Percentiles rank a stretch among this genome's conserved stretches.
These are phyloP conservation scores for Zygotorulaspora danielsina DNA, from an alignment of 805 yeast species.

Conservation along the genomic window DNA sequence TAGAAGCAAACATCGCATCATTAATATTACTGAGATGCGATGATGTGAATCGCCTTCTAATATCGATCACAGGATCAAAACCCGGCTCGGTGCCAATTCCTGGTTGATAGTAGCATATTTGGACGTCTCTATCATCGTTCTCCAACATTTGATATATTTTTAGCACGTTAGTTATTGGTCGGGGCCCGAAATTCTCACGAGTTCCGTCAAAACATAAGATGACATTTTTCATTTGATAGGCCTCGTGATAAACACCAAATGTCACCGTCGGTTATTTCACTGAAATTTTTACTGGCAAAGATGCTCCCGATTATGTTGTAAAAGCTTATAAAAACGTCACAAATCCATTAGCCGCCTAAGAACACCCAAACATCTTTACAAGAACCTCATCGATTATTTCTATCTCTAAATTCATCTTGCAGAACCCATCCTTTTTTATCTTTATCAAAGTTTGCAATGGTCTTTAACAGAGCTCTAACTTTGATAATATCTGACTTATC, in stretches of 20 bases:
- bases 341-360: no score
- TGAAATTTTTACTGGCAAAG: no score
- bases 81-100: constrained; percentile 57
- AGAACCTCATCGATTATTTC: no score
- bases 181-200: constrained; percentile 51
- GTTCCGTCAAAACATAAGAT: constrained; percentile 64
- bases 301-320: no score
- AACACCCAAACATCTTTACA: no score
- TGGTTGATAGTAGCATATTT: constrained; percentile 62
- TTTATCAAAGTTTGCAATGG: constrained; percentile 66
- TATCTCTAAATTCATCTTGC: constrained; percentile 46
- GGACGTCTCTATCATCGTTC: constrained; percentile 39
- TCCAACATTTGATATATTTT: constrained; percentile 50
- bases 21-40: constrained; percentile 23
- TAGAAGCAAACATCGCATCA: constrained; percentile 50
- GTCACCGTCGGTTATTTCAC: no score
- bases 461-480: constrained; percentile 62
- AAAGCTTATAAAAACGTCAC: no score
- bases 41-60: constrained; percentile 17
- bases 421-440: constrained; percentile 58
- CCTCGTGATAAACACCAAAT: no score
- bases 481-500: constrained; percentile 54
- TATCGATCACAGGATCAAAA: constrained; percentile 34
- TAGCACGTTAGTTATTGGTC: constrained; percentile 52
- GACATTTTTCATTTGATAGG: no score